Evolutionary conservation across 306 rosid genomes (phyloP), one percentile per base, ranked within the genome.

Genomic region (Abrus pulchellus): DNA sequence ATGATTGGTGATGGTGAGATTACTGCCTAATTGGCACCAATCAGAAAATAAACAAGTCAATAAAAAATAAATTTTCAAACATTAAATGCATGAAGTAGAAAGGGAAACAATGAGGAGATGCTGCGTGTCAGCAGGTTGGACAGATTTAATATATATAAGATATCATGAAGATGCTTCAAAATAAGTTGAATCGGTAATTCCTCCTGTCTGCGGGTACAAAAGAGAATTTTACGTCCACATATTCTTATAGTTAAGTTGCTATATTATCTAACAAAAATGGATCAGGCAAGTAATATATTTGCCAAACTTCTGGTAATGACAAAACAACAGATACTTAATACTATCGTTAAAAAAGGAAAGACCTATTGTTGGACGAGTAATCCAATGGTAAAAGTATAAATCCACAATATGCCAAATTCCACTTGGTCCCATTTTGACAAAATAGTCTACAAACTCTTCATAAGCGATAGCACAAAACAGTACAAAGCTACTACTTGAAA

Each of bases 201-300:
- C 56, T 80, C 57, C 77, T 20, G 38, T 64, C 56, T 65, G 61
- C 13, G 61, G 34, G 64, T 27, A 36, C 61, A 76, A 53, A 71
- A 28, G 6, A 64, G 62, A 57, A 27, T 69, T 69, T 36, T 62
- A 60, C 33, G 14, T 41, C 40, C 1, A 29, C 33, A 14, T 47
- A 68, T 32, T 33, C 69, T 67, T 40, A 2, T 36, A 36, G 40
- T 36, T 4, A 36, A 36, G 40, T 54, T 28, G 43, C 28, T 34
- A 47, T 52, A 65, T 70, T 34, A 71, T 50, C 44, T 28, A 8
- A 54, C 29, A 28, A 41, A 72, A 80, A 44, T 6, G 44, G 60
- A 60, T 38, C 72, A 71, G 2, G 48, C 3, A 3, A 77, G 57
- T 10, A 55, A 28, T 30, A 12, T 13, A 48, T 65, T 62, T 63